Evolutionary conservation across 2,329 filamentous ascomycete genomes (phyloP), one percentile per base, ranked within the genome.

Genomic region (Periconia sp.): DNA sequence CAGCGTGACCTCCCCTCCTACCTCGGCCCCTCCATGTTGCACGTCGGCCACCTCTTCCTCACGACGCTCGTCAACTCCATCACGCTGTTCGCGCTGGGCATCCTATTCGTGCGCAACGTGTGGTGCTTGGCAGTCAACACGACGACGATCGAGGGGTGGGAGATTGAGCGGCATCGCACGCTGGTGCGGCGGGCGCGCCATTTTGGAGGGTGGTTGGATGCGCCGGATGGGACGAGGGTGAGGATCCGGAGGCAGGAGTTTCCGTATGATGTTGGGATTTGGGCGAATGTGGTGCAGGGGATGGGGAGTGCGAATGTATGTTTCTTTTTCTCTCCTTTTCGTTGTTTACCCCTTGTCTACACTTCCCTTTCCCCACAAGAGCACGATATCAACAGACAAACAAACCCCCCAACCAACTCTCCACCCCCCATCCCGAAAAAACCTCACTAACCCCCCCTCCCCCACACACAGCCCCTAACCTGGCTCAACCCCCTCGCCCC

Each of bases 131-230:
- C 81, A 3, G 79, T 87, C 56, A 92, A 92, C 74, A 85, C 82
- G 15, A 93, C 89, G 20, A 91, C 89, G 70, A 94, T 95, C 63
- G 91, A 95, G 74, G 81, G 82, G 56, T 93, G 89, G 89, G 89
- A 81, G 55, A 77, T 80, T 27, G 77, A 81, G 55, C 71, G 79
- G 5, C 79, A 81, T 56, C 65, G 73, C 8, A 75, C 78, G 3
- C 64, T 81, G 1, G 57, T 81, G 6, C 70, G 77, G 3, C 75
- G 79, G 15, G 76, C 78, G 1, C 65, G 74, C 5, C 68, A 73
- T 37, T 77, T 83, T 18, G 85, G 85, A 1, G 85, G 85, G 6
- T 83, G 78, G 62, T 74, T 79, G 43, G 72, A 83, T 35, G 82
- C 79, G 0, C 83, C 84, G 0, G 81, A 85, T 43, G 85, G 85